Base-by-base conservation (phyloP, 2,329 filamentous ascomycete species). In the Aspergillus ustus region DNA sequence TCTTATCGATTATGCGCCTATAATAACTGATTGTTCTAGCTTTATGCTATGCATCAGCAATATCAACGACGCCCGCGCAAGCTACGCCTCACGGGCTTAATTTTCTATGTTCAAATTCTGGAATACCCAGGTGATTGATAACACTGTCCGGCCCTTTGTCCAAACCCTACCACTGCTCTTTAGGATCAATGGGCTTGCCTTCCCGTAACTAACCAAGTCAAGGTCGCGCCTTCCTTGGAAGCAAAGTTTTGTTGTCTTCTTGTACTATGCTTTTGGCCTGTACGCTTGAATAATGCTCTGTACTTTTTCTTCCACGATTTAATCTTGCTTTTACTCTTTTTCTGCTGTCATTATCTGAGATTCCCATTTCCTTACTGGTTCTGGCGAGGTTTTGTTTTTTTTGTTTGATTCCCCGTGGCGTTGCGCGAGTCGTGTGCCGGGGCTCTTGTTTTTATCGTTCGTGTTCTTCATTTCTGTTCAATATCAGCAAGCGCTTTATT, bases 51-150 rank as follows among this genome's bases (percentile, higher is more conserved):
- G 15, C 31, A 43, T 44, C 49, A 20, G 48, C 37, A 48, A 60
- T 46, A 46, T 48, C 49, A 58, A 54, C 28, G 62, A 31, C 25
- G 45, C 53, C 52, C 60, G 55, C 20, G 51, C 43, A 25, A 53
- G 8, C 45, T 31, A 52, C 48, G 31, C 54, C 53, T 48, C 15
- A 52, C 58, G 29, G 29, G 46, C 59, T 61, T 66, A 63, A 58
- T 63, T 65, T 70, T 67, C 66, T 66, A 61, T 73, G 71, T 72
- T 62, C 69, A 72, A 75, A 69, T 73, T 71, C 67, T 60, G 69
- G 69, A 67, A 66, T 67, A 66, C 66, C 65, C 68, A 67, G 69
- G 69, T 67, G 34, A 40, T 65, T 63, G 54, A 59, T 63, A 55
- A 66, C 65, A 70, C 63, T 58, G 63, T 65, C 63, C 57, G 65